A percentile compares a stretch with the other conserved stretches of the same genome.
phyloP scores from a whole-genome alignment of 2,329 filamentous ascomycete species.

The Stemphylium lycopersici region DNA sequence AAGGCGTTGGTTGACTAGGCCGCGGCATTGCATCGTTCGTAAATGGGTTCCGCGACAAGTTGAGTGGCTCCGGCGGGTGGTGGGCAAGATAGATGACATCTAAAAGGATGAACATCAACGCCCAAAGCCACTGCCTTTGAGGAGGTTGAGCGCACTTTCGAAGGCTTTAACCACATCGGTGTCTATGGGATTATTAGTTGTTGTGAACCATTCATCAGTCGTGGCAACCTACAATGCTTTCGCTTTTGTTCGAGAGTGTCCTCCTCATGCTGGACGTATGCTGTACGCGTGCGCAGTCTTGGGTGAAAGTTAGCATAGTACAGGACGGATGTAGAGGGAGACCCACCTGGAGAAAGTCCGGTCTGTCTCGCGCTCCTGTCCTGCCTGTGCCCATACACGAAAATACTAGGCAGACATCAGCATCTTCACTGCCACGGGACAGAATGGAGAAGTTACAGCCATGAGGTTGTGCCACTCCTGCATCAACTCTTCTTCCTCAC shows the following conservation, averaged over 20 bases:
- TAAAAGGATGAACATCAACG: conserved; percentile 37
- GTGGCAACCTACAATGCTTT: conserved; percentile 71
- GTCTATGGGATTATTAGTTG: conserved; percentile 40
- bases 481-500: conserved; percentile 68
- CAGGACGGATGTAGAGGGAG: background rate
- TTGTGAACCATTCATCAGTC: background rate
- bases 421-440: background rate
- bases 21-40: background rate
- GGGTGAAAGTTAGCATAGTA: background rate
- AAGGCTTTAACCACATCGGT: conserved; percentile 56
- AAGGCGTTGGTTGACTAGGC: background rate
- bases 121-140: conserved; percentile 35
- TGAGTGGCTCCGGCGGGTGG: conserved; percentile 9
- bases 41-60: background rate
- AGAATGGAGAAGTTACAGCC: conserved; percentile 32
- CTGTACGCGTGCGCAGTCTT: conserved; percentile 78
- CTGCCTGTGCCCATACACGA: conserved; percentile 76
- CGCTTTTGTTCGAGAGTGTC: conserved; percentile 74
- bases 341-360: conserved; percentile 75
- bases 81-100: conserved; percentile 31
- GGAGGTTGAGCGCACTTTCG: conserved; percentile 56
- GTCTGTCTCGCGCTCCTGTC: conserved; percentile 73
- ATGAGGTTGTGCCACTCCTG: conserved; percentile 66
- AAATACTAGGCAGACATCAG: conserved; percentile 68
- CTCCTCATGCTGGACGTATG: conserved; percentile 77